A percentile compares a stretch with the other conserved stretches of the same genome.
phyloP scores from a whole-genome alignment of 2,329 filamentous ascomycete genomes.

The Aspergillus alliaceus region DNA sequence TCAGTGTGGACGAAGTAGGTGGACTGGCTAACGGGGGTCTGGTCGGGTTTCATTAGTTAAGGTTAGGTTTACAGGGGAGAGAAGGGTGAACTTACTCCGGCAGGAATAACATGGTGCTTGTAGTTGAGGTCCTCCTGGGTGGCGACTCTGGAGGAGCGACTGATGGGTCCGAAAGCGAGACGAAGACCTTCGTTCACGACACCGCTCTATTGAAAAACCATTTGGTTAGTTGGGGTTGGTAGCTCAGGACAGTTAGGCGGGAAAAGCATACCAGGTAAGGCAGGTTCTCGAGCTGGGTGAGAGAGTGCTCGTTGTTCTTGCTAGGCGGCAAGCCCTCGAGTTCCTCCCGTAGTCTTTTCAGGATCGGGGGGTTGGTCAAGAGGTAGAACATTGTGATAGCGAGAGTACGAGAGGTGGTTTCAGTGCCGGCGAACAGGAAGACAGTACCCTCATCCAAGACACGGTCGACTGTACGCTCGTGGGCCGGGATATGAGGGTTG shows the following conservation, averaged over 20 bases:
- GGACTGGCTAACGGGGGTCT: constrained; percentile 3
- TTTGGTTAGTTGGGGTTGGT: not conserved
- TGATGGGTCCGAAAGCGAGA: not conserved
- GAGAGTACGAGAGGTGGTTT: not conserved
- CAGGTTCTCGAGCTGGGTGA: not conserved
- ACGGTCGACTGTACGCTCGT: not conserved
- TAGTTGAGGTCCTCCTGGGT: not conserved
- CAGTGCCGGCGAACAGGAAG: not conserved
- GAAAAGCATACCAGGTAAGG: not conserved
- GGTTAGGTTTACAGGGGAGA: no score
- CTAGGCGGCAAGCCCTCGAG: not conserved
- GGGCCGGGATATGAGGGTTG: not conserved
- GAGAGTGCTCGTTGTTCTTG: not conserved
- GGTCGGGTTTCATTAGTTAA: no score
- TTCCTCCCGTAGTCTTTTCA: not conserved
- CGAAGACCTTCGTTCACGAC: not conserved
- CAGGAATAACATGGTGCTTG: not conserved
- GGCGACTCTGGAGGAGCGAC: not conserved
- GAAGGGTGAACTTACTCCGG: not conserved
- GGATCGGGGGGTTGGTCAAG: not conserved
- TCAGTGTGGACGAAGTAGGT: constrained; percentile 5
- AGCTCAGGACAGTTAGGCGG: no score
- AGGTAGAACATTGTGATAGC: not conserved
- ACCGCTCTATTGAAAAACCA: not conserved
- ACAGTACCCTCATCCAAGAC: not conserved